These are phyloP conservation scores for Ophiostoma montium DNA, from an alignment of 2,329 filamentous ascomycete genomes.

Conservation along the genomic window DNA sequence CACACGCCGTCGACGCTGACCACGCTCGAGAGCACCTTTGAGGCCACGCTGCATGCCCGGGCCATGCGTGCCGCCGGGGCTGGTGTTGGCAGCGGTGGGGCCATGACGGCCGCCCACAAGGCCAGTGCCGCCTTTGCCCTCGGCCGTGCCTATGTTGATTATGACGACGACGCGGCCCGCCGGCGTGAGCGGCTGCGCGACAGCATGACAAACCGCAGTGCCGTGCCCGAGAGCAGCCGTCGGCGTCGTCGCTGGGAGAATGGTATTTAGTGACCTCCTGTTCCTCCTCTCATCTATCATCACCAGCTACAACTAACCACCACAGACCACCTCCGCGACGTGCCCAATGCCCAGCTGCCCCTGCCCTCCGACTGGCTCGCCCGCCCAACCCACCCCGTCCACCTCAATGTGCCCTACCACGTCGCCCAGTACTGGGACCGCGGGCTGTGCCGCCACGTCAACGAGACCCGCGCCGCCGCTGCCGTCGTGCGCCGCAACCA, in stretches of 20 bases:
- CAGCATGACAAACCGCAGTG: slow-evolving; percentile 50
- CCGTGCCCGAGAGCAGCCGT: slow-evolving; percentile 69
- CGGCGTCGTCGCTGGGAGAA: slow-evolving; percentile 91
- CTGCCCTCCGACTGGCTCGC: slow-evolving; percentile 71
- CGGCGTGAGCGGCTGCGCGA: slow-evolving; percentile 31
- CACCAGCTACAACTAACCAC: no score
- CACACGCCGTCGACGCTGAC: background rate
- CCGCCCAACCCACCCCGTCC: slow-evolving; percentile 64
- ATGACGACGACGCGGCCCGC: slow-evolving; percentile 10
- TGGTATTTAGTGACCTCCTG: no score
- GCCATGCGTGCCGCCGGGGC: slow-evolving; percentile 1
- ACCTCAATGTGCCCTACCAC: slow-evolving; percentile 66
- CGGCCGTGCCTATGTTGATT: slow-evolving; percentile 18
- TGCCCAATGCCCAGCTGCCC: slow-evolving; percentile 76
- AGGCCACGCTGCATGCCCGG: background rate
- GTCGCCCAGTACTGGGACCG: slow-evolving; percentile 74
- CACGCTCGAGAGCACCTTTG: slow-evolving; percentile 2
- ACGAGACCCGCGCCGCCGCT: slow-evolving; percentile 28
- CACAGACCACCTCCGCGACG: slow-evolving; percentile 64
- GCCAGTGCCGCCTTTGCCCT: slow-evolving; percentile 11
- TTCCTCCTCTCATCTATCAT: no score
- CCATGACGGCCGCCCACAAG: background rate
- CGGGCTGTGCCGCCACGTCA: slow-evolving; percentile 35
- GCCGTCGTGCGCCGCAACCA: slow-evolving; percentile 26
- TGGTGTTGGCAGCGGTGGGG: slow-evolving; percentile 15